Conservation (phyloP, 495 filamentous ascomycete genomes). For the Astrothelium macrocarpum region DNA sequence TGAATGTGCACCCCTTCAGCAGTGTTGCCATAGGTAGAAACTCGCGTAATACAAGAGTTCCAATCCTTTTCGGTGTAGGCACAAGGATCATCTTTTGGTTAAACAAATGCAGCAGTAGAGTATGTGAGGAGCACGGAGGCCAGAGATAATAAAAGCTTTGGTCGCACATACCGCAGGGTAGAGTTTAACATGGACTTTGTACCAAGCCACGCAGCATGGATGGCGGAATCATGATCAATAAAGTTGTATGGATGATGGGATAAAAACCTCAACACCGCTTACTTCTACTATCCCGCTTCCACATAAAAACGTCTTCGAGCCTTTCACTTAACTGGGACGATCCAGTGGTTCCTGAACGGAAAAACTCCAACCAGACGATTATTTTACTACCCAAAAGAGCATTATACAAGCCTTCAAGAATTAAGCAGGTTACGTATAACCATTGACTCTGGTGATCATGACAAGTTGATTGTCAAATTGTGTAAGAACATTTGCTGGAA, state of each 20-base stretch:
- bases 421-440: background rate
- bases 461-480: background rate
- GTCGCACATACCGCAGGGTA: background rate
- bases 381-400: background rate
- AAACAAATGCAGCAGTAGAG: background rate
- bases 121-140: background rate
- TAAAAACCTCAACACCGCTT: background rate
- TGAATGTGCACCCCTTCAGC: background rate
- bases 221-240: background rate
- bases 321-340: background rate
- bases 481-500: background rate
- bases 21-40: background rate
- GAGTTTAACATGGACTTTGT: background rate
- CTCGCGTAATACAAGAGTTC: background rate
- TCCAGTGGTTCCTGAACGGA: background rate
- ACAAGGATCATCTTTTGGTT: background rate
- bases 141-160: background rate
- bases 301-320: background rate
- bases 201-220: background rate
- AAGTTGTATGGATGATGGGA: background rate
- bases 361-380: background rate
- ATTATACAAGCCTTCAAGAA: background rate
- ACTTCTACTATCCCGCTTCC: background rate
- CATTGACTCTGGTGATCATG: background rate
- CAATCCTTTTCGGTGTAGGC: background rate